A percentile compares a stretch with the other conserved stretches of the same genome.
These are phyloP conservation scores for Fusarium penzigii DNA, from an alignment of 2,329 filamentous ascomycete species.

Conservation along the genomic window DNA sequence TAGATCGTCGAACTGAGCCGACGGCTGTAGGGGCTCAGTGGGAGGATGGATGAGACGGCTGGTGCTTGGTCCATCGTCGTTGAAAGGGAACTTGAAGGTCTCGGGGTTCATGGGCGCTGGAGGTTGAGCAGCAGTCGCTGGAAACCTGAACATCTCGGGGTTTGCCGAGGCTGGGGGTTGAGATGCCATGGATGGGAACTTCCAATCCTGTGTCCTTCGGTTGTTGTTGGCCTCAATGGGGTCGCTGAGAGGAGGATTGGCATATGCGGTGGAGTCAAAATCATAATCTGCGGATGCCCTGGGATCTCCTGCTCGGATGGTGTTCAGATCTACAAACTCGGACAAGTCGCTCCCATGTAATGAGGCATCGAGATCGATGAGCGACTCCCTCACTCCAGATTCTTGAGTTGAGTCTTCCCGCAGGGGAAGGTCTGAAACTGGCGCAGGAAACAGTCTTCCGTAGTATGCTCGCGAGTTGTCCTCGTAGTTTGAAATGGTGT, in stretches of 20 bases:
- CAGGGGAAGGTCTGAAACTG: conserved; percentile 54
- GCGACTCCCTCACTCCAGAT: conserved; percentile 58
- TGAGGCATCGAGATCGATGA: conserved; percentile 66
- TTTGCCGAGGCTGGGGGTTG: conserved; percentile 50
- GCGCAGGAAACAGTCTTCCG: conserved; percentile 45
- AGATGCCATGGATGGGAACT: conserved; percentile 53
- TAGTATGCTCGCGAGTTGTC: conserved; percentile 66
- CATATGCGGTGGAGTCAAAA: conserved; percentile 45
- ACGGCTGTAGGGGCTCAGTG: conserved; percentile 50
- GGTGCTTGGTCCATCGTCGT: conserved; percentile 34
- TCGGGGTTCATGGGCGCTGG: conserved; percentile 57
- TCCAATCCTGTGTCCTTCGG: conserved; percentile 57
- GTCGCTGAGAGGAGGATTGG: conserved; percentile 57
- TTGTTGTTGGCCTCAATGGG: conserved; percentile 56
- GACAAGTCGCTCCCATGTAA: conserved; percentile 57
- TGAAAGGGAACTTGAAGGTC: conserved; percentile 52
- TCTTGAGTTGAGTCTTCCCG: conserved; percentile 54
- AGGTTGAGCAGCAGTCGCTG: conserved; percentile 43
- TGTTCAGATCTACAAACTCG: conserved; percentile 62
- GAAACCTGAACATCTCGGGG: conserved; percentile 55
- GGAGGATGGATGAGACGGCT: conserved; percentile 52
- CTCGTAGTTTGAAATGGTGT: conserved; percentile 64
- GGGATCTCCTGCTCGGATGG: conserved; percentile 53
- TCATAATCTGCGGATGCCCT: conserved; percentile 52
- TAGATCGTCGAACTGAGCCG: conserved; percentile 44